Percentiles rank a stretch among this genome's conserved stretches.
Evolutionary conservation across 139 green algal genomes (phyloP).

Genomic region (Nannochloris sp.): DNA sequence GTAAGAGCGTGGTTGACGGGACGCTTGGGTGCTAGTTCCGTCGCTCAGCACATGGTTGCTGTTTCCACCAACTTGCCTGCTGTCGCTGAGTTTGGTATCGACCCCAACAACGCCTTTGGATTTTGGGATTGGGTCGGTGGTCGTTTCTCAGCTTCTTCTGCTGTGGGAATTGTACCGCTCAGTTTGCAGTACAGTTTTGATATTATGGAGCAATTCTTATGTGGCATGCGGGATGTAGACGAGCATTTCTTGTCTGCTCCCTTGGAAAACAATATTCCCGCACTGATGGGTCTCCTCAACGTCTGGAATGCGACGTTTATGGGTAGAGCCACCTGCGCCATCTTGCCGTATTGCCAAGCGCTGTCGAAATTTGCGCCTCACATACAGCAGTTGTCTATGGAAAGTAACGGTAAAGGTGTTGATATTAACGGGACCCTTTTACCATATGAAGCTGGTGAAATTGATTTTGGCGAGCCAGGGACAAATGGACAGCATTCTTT

Average conservation of each 20-base stretch:
- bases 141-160: slow-evolving; percentile 91
- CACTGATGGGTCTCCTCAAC: slow-evolving; percentile 85
- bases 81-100: slow-evolving; percentile 97
- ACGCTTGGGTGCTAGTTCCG: slow-evolving; percentile 65
- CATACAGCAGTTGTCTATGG: slow-evolving; percentile 98
- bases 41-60: slow-evolving; percentile 98
- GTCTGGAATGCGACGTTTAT: slow-evolving; percentile 98
- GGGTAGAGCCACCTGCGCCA: slow-evolving; percentile 78
- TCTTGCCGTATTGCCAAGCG: slow-evolving; percentile 97
- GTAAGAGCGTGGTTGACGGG: slow-evolving; percentile 79
- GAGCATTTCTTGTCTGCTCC: slow-evolving; percentile 84
- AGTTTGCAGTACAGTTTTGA: slow-evolving; percentile 95
- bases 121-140: slow-evolving; percentile 99
- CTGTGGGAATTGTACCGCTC: slow-evolving; percentile 93
- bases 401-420: slow-evolving; percentile 98
- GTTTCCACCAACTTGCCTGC: slow-evolving; percentile 98
- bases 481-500: slow-evolving; percentile 99
- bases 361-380: slow-evolving; percentile 94
- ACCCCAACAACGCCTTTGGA: slow-evolving; percentile 95
- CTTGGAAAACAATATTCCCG: slow-evolving; percentile 90
- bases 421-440: slow-evolving; percentile 79
- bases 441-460: slow-evolving; percentile 81
- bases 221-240: slow-evolving; percentile 81
- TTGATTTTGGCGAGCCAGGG: slow-evolving; percentile 99
- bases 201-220: slow-evolving; percentile 78